Evolutionary conservation across 768 basidiomycete species (phyloP).

Genomic region (Mycena galericulata): DNA sequence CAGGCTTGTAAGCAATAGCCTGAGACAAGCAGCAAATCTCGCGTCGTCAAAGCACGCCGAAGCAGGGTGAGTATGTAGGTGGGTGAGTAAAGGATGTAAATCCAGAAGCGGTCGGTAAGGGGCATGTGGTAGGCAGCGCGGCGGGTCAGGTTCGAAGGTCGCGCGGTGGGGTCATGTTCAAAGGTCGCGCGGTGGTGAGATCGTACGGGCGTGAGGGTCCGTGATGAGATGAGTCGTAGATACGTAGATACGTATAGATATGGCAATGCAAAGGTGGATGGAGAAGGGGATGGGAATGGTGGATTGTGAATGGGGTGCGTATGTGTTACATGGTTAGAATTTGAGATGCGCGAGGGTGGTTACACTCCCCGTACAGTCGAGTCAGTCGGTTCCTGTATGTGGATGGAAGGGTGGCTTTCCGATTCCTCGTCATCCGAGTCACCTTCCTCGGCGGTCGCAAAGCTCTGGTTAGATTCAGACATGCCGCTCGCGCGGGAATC

Average conservation of each 20-base stretch:
- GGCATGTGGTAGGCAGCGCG: neutral
- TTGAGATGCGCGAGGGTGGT: neutral
- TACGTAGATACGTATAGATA: conserved; percentile 10
- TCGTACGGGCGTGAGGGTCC: conserved; percentile 2
- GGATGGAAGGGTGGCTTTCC: neutral
- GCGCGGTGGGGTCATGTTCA: too few species aligned
- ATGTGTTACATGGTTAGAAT: neutral
- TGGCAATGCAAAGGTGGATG: neutral
- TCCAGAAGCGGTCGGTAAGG: neutral
- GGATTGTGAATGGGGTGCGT: neutral
- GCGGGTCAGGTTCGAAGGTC: neutral
- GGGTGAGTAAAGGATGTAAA: neutral
- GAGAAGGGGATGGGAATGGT: neutral
- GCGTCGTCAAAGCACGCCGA: too few species aligned
- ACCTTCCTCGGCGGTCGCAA: conserved; percentile 32
- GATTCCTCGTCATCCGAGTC: conserved; percentile 7
- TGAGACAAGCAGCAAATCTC: too few species aligned
- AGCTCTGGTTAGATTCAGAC: conserved; percentile 27
- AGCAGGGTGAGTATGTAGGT: too few species aligned
- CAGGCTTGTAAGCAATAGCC: too few species aligned
- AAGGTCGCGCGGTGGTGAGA: neutral
- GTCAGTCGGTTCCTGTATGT: conserved; percentile 31
- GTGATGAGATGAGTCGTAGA: neutral
- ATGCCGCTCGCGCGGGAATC: conserved; percentile 31
- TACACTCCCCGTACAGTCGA: conserved; percentile 28